Evolutionary conservation across 2,329 filamentous ascomycete species (phyloP), one percentile per base, ranked within the genome.

Genomic region (Teratosphaeria viscida): DNA sequence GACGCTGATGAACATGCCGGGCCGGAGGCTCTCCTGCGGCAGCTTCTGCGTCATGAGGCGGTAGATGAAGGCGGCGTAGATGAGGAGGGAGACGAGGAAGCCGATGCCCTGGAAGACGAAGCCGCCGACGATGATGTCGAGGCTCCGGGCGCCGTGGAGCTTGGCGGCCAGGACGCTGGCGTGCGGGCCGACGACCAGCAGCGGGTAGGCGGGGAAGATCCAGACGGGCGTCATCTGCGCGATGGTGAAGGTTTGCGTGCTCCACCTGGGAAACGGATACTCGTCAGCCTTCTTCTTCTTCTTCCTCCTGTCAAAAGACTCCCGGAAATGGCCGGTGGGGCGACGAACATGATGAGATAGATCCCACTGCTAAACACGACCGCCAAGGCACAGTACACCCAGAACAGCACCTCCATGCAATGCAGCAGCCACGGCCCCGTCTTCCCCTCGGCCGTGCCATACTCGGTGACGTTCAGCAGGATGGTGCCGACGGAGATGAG

Each of bases 31-130:
- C 68, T 92, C 89, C 58, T 83, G 81, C 0, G 90, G 90, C 0
- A 95, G 78, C 67, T 94, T 94, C 68, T 92, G 88, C 0, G 89
- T 92, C 89, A 94, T 94, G 32, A 95, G 80, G 34, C 90, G 84
- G 71, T 94, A 94, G 56, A 95, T 83, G 70, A 92, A 94, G 56
- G 90, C 88, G 1, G 87, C 84, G 27, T 55, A 55, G 29, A 95
- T 88, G 86, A 92, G 92, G 60, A 92, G 81, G 0, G 81, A 81
- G 52, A 86, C 80, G 64, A 86, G 71, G 67, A 85, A 86, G 1
- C 83, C 84, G 55, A 85, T 81, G n/a, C 83, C 83, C 70, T 86
- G 84, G 39, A 85, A 79, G 2, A 82, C 78, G 59, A 79, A 81
- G 11, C 82, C 84, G 5, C 81, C 82, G 47, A 86, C 72, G 35